phyloP scores from a whole-genome alignment of 768 basidiomycete species.

The Suillus ampliporus region DNA sequence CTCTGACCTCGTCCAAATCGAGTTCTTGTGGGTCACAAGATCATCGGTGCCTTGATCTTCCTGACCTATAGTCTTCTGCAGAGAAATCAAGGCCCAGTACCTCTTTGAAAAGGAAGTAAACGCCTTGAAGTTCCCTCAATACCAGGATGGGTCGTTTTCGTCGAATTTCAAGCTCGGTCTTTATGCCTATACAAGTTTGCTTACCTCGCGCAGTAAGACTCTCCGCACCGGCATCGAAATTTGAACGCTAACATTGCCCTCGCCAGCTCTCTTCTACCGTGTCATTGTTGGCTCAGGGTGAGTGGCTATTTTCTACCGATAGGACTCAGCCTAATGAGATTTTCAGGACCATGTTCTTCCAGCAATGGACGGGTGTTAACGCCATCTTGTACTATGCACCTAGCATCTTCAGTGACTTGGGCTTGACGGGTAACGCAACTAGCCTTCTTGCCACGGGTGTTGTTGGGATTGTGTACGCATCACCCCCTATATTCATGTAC shows the following conservation, averaged over 20 bases:
- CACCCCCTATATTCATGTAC: neutral
- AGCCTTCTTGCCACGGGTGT: constrained; percentile 69
- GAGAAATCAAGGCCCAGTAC: constrained; percentile 76
- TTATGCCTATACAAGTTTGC: constrained; percentile 63
- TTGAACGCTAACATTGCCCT: constrained; percentile 8
- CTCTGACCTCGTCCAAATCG: constrained; percentile 70
- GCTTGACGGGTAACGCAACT: constrained; percentile 64
- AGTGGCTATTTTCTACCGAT: constrained; percentile 19
- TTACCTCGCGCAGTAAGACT: constrained; percentile 46
- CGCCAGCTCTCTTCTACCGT: constrained; percentile 61
- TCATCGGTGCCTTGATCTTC: constrained; percentile 5
- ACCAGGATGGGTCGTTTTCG: constrained; percentile 61
- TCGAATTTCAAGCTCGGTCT: constrained; percentile 69
- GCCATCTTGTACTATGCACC: constrained; percentile 81
- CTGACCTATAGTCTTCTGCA: constrained; percentile 23
- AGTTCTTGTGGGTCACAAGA: constrained; percentile 62
- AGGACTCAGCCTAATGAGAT: neutral
- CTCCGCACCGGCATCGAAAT: constrained; percentile 19
- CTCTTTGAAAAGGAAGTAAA: constrained; percentile 74
- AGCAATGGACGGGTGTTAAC: constrained; percentile 84
- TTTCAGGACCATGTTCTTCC: constrained; percentile 73
- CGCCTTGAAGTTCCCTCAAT: constrained; percentile 60
- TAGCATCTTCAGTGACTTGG: constrained; percentile 65
- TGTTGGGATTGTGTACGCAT: constrained; percentile 74
- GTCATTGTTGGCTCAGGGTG: constrained; percentile 65